phyloP scores from a whole-genome alignment of 805 yeast species.

The Zygosaccharomyces pseudorouxii region DNA sequence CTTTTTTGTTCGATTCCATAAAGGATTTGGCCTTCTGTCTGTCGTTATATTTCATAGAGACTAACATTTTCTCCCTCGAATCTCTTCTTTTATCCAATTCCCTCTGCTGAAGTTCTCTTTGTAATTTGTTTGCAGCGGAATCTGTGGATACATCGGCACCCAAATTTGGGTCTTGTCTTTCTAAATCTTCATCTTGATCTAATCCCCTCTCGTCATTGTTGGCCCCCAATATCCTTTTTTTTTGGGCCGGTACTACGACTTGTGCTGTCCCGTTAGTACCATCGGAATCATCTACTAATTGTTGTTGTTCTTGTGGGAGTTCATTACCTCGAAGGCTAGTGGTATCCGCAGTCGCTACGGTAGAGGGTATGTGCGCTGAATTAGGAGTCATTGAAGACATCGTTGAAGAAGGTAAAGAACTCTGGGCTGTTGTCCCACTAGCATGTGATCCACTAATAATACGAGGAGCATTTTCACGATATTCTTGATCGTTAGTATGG shows the following conservation, averaged over 20 bases:
- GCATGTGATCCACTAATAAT: neutral
- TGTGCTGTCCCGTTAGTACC: slow-evolving; percentile 7
- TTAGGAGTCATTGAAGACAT: slow-evolving; percentile 11
- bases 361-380: slow-evolving; percentile 8
- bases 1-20: slow-evolving; percentile 32
- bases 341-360: slow-evolving; percentile 12
- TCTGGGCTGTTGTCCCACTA: neutral
- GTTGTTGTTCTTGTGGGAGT: neutral
- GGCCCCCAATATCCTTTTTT: slow-evolving; percentile 13
- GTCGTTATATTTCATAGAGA: slow-evolving; percentile 34
- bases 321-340: slow-evolving; percentile 7
- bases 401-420: slow-evolving; percentile 4
- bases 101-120: slow-evolving; percentile 19
- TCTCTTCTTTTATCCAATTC: slow-evolving; percentile 33
- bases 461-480: slow-evolving; percentile 7
- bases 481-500: slow-evolving; percentile 23
- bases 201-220: slow-evolving; percentile 7
- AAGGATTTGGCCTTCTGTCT: slow-evolving; percentile 32
- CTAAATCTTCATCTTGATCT: neutral
- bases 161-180: neutral
- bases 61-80: slow-evolving; percentile 34
- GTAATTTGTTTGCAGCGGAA: slow-evolving; percentile 5
- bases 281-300: neutral
- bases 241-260: slow-evolving; percentile 11
- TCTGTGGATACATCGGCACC: neutral